These are phyloP conservation scores for Fulvia fulva DNA, from an alignment of 2,329 filamentous ascomycete species.

Conservation along the genomic window DNA sequence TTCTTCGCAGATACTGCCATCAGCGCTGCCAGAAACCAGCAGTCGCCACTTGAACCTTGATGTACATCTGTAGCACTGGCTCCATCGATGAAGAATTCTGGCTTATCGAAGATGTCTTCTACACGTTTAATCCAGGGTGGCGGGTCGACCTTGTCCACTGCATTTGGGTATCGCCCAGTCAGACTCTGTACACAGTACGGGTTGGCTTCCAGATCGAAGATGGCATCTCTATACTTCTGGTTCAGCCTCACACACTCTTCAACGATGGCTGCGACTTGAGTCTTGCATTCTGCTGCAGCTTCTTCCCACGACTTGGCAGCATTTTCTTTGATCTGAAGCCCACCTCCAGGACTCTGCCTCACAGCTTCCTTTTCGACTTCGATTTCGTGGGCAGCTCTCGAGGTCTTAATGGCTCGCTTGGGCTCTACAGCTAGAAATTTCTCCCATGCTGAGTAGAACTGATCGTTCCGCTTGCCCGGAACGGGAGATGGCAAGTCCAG, in stretches of 20 bases:
- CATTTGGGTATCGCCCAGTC: constrained; percentile 17
- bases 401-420: constrained; percentile 26
- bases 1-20: constrained; percentile 73
- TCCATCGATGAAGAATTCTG: constrained; percentile 66
- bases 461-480: constrained; percentile 17
- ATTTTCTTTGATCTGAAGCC: constrained; percentile 25
- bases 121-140: constrained; percentile 32
- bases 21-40: constrained; percentile 79
- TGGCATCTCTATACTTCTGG: constrained; percentile 79
- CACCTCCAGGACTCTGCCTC: constrained; percentile 17
- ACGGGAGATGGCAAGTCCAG: constrained; percentile 2
- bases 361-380: constrained; percentile 21
- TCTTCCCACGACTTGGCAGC: constrained; percentile 61
- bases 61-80: constrained; percentile 73
- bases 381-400: constrained; percentile 16
- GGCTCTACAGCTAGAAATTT: constrained; percentile 30
- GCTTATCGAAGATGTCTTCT: constrained; percentile 35
- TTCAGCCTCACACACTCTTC: constrained; percentile 70
- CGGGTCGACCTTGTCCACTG: constrained; percentile 23
- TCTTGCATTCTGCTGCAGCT: constrained; percentile 64
- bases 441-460: constrained; percentile 32
- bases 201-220: constrained; percentile 80
- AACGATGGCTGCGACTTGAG: constrained; percentile 56
- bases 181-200: constrained; percentile 30
- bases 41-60: constrained; percentile 75